Evolutionary conservation across 2,329 filamentous ascomycete genomes (phyloP).

Genomic region (Cytospora piceae): DNA sequence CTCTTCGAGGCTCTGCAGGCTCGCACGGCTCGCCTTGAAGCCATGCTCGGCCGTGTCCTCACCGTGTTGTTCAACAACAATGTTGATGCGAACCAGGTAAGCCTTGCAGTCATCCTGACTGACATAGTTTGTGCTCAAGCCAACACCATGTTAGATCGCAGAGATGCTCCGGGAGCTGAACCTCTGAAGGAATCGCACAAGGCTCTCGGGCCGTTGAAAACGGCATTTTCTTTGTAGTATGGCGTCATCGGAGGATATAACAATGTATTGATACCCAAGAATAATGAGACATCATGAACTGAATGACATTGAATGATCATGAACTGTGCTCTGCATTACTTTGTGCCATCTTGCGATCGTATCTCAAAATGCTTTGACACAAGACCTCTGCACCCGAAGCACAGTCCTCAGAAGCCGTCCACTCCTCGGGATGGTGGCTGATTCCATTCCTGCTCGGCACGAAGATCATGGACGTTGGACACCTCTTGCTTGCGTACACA

Average conservation of each 20-base stretch:
- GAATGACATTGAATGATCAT: not conserved
- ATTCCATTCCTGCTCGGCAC: slow-evolving; percentile 66
- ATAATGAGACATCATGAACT: not conserved
- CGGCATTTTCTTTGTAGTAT: not conserved
- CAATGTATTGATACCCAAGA: not conserved
- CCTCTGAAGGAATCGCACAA: not conserved
- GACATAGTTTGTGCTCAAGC: not conserved
- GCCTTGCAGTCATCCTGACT: not conserved
- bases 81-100: slow-evolving; percentile 6
- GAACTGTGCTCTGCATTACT: not conserved
- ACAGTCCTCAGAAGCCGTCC: slow-evolving; percentile 63
- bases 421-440: slow-evolving; percentile 67
- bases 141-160: not conserved
- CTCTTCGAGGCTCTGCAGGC: not conserved
- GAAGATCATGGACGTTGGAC: slow-evolving; percentile 70
- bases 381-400: slow-evolving; percentile 56
- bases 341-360: slow-evolving; percentile 36
- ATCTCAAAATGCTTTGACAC: slow-evolving; percentile 46
- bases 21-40: not conserved
- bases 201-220: not conserved
- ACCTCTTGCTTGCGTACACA: slow-evolving; percentile 61
- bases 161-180: not conserved
- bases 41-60: not conserved
- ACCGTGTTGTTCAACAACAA: slow-evolving; percentile 8
- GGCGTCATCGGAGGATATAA: not conserved